phyloP scores from a whole-genome alignment of 257 asterid species.

The Ocimum tenuiflorum region DNA sequence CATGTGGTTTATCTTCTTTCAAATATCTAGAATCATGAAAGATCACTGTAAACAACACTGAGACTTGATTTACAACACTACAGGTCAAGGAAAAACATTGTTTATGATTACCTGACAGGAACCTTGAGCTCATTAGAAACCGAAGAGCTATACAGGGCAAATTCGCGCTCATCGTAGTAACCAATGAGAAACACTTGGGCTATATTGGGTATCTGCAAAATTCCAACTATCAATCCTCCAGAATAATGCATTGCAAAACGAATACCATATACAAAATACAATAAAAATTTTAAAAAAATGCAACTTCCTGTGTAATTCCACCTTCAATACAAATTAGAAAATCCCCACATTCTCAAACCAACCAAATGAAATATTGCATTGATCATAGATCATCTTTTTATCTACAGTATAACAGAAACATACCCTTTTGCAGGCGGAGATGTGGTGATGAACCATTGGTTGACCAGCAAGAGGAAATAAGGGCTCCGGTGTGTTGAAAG shows the following conservation, averaged over 20 bases:
- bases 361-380: conserved; percentile 7
- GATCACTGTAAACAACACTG: not conserved
- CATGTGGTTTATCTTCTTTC: conserved; percentile 84
- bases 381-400: not conserved
- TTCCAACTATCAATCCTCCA: conserved; percentile 15
- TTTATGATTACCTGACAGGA: conserved; percentile 61
- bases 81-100: conserved; percentile 14
- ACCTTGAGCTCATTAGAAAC: conserved; percentile 71
- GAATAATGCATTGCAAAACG: no score
- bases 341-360: not conserved
- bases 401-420: not conserved
- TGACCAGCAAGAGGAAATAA: conserved; percentile 80
- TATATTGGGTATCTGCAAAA: conserved; percentile 61
- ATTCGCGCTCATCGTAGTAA: conserved; percentile 68
- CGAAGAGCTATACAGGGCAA: conserved; percentile 57
- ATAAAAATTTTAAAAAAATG: not conserved
- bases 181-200: conserved; percentile 67
- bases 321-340: not conserved
- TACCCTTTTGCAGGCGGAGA: conserved; percentile 77
- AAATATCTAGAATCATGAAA: conserved; percentile 43
- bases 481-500: conserved; percentile 73
- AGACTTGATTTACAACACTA: not conserved
- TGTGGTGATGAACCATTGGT: conserved; percentile 82
- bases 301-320: not conserved
- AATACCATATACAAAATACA: not conserved